These are phyloP conservation scores for Babesia bovis DNA, from an alignment of 169 alveolate genomes.

Conservation along the genomic window DNA sequence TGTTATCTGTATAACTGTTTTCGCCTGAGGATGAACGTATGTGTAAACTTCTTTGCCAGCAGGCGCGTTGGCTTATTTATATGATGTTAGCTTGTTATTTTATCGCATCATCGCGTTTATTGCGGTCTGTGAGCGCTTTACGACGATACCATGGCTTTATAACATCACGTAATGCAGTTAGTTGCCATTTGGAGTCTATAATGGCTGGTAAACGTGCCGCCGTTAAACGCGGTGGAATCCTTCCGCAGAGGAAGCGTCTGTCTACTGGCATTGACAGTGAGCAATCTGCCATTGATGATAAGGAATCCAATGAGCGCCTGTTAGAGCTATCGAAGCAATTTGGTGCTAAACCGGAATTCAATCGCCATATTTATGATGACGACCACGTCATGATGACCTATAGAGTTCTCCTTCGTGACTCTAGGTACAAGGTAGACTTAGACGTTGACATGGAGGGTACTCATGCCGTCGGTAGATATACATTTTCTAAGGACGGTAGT, in stretches of 20 bases:
- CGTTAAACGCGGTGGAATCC: neutral
- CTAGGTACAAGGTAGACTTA: slow-evolving; percentile 19
- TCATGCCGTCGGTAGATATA: slow-evolving; percentile 39
- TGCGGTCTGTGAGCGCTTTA: neutral
- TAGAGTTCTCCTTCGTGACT: slow-evolving; percentile 23
- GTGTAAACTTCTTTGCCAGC: neutral
- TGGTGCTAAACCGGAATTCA: slow-evolving; percentile 55
- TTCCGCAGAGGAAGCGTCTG: slow-evolving; percentile 8
- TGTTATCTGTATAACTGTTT: neutral
- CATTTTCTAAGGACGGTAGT: slow-evolving; percentile 17
- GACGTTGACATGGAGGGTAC: slow-evolving; percentile 28
- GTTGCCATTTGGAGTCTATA: neutral
- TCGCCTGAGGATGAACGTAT: slow-evolving; percentile 12
- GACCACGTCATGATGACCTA: slow-evolving; percentile 56
- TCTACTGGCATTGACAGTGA: neutral
- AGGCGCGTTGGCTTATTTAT: slow-evolving; percentile 14
- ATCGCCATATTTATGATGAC: slow-evolving; percentile 40
- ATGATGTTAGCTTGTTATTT: slow-evolving; percentile 21
- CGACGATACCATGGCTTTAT: neutral
- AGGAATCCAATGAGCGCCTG: neutral
- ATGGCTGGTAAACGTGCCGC: neutral
- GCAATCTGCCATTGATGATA: neutral
- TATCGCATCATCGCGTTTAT: slow-evolving; percentile 4
- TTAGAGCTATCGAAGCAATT: slow-evolving; percentile 6
- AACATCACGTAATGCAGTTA: neutral